These are phyloP conservation scores for Boletus vermiculosoides DNA, from an alignment of 768 basidiomycete species.

Conservation along the genomic window DNA sequence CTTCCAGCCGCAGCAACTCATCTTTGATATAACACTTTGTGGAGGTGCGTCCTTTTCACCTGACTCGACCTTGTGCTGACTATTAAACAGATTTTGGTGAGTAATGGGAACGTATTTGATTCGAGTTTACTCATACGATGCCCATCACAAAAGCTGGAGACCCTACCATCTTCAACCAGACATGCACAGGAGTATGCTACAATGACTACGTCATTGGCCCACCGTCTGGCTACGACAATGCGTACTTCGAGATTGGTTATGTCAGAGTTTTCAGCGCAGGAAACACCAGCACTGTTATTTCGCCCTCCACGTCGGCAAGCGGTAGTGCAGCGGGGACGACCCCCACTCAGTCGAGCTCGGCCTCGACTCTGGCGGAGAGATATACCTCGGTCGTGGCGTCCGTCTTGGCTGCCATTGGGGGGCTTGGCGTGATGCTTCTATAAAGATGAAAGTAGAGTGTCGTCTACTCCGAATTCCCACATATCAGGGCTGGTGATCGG, in stretches of 20 bases:
- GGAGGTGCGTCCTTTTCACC: conserved; percentile 43
- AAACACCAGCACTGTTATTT: conserved; percentile 29
- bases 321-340: conserved; percentile 17
- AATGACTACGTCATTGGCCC: conserved; percentile 65
- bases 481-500: no score
- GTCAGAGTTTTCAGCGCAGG: conserved; percentile 48
- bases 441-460: not conserved
- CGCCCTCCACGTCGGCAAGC: conserved; percentile 20
- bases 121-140: conserved; percentile 12
- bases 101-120: not conserved
- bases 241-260: conserved; percentile 71
- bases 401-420: conserved; percentile 12
- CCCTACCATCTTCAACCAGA: conserved; percentile 51
- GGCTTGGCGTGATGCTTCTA: conserved; percentile 16
- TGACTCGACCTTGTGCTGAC: conserved; percentile 15
- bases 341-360: conserved; percentile 12
- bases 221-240: conserved; percentile 58
- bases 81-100: conserved; percentile 33
- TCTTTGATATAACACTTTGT: conserved; percentile 74
- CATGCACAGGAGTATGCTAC: conserved; percentile 69
- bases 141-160: conserved; percentile 46
- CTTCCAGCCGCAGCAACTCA: conserved; percentile 63
- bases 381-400: conserved; percentile 5
- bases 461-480: no score
- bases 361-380: not conserved